These are phyloP conservation scores for Trichoderma sp. DNA, from an alignment of 2,329 filamentous ascomycete genomes.

Conservation along the genomic window DNA sequence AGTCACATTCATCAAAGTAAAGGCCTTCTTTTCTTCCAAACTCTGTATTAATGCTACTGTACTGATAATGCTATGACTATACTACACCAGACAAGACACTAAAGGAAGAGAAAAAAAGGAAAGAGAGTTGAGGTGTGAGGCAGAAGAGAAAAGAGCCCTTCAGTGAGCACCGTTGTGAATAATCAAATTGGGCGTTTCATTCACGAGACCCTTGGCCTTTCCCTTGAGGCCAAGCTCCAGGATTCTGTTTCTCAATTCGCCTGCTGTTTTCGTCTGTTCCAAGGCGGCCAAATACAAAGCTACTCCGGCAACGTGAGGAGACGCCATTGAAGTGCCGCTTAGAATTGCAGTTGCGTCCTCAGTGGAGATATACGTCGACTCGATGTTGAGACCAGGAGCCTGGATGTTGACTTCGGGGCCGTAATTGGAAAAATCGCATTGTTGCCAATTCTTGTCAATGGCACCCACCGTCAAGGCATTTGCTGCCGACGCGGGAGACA, in stretches of 20 bases:
- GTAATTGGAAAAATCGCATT: constrained; percentile 49
- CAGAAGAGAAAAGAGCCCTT: background rate
- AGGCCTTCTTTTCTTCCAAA: background rate
- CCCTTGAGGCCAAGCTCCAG: constrained; percentile 40
- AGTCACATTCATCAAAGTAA: background rate
- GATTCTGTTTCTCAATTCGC: constrained; percentile 41
- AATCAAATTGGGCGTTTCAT: constrained; percentile 43
- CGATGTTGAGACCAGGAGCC: constrained; percentile 46
- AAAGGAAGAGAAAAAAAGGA: background rate
- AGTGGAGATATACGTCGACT: constrained; percentile 45
- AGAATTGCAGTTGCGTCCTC: constrained; percentile 43
- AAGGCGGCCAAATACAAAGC: constrained; percentile 52
- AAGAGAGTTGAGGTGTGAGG: background rate
- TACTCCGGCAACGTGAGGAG: constrained; percentile 59
- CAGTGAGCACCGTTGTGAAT: constrained; percentile 45
- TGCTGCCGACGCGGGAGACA: constrained; percentile 47
- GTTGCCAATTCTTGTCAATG: constrained; percentile 37
- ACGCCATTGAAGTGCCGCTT: constrained; percentile 61
- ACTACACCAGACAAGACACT: background rate
- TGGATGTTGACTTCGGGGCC: constrained; percentile 48
- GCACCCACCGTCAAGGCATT: constrained; percentile 51
- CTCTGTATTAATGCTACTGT: background rate
- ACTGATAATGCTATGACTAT: background rate
- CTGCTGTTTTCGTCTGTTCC: constrained; percentile 38
- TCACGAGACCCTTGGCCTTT: constrained; percentile 34